These are phyloP conservation scores for Lactarius hatsudake DNA, from an alignment of 768 basidiomycete genomes.

Conservation along the genomic window DNA sequence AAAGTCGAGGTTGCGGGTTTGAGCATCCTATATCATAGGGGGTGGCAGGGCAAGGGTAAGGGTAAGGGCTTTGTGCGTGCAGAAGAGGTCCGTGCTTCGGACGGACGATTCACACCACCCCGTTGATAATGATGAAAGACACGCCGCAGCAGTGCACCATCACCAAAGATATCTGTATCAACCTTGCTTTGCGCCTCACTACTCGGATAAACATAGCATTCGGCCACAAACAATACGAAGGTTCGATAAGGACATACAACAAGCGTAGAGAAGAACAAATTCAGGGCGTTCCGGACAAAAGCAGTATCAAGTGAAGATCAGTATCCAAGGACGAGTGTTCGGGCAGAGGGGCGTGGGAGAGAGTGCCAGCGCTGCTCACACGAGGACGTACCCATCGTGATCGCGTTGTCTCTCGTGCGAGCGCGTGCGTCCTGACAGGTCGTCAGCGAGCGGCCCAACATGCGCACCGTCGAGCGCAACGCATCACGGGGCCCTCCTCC, in stretches of 20 bases:
- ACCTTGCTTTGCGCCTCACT: background rate
- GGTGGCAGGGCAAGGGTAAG: slow-evolving; percentile 13
- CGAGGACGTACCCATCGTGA: background rate
- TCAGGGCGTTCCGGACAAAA: background rate
- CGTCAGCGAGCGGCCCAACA: slow-evolving; percentile 6
- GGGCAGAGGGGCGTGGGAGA: background rate
- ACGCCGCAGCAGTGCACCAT: background rate
- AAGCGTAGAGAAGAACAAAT: background rate
- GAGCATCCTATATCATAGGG: slow-evolving; percentile 2
- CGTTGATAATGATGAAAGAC: background rate
- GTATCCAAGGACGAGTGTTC: background rate
- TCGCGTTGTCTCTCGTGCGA: background rate
- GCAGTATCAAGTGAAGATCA: background rate
- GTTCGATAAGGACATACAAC: background rate
- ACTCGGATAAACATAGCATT: background rate
- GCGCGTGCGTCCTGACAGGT: background rate
- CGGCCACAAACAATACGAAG: background rate
- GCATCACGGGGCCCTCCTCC: background rate
- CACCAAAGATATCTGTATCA: background rate
- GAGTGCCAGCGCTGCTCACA: background rate
- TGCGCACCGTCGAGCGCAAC: slow-evolving; percentile 4
- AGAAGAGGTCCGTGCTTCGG: background rate
- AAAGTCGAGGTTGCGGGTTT: slow-evolving; percentile 1
- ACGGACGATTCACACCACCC: background rate
- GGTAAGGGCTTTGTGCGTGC: background rate